Base-by-base conservation (phyloP, 2,329 filamentous ascomycete genomes). In the Rachicladosporium sp. region DNA sequence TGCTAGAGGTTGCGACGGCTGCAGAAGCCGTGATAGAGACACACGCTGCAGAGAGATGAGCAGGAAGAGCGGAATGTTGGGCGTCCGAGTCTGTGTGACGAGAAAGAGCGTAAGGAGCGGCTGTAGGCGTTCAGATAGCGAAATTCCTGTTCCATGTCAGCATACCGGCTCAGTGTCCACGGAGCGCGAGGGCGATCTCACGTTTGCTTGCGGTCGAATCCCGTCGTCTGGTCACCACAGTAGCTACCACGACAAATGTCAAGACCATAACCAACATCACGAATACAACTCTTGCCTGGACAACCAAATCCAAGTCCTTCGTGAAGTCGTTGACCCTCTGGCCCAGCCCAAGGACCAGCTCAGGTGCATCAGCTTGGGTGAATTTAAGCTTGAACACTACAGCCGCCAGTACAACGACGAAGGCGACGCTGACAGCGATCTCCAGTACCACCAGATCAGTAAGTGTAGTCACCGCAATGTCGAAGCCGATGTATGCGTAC, bases 351-450 rank as follows among this genome's bases (percentile, higher is more conserved):
- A 70, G 57, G 11, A 78, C 60, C 27, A 44, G 55, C 58, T 96
- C 91, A 0, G 89, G 88, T 0, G 88, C 83, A 59, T 96, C 91
- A 39, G 86, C 79, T 35, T 77, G 74, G 0, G 87, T 91, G 56
- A 95, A 96, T 2, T 80, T 80, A 19, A 95, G 65, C 62, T 98
- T 98, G 69, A 96, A 98, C 3, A 79, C 69, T 15, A 91, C 71
- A 0, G 84, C 82, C 10, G 71, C 66, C 7, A 66, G 56, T 3
- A 69, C 63, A 3, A 78, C 48, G 6, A 61, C 51, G 9, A 70
- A 51, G 2, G 60, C 59, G 11, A 63, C 39, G 43, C 47, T 43
- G 42, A 55, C 41, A 41, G 52, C 49, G 9, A 55, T 29, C 33
- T 57, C 56, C 0, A 47, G 45, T 6, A 48, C 38, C 29, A 59